phyloP scores from a whole-genome alignment of 2,329 filamentous ascomycete genomes.

The Dactylellina leptospora region DNA sequence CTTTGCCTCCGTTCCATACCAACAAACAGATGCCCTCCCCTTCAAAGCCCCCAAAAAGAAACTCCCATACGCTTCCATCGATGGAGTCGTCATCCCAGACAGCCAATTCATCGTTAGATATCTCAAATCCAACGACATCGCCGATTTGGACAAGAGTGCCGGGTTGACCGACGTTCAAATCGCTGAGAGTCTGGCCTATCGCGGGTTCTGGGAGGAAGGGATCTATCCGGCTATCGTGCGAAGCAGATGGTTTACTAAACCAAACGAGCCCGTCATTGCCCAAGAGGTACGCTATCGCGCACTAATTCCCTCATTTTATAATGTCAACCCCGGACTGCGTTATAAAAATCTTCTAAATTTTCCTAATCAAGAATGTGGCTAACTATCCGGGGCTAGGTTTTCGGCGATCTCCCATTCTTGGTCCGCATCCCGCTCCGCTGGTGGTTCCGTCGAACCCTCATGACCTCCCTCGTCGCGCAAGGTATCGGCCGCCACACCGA shows the following conservation, averaged over 20 bases:
- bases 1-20: slow-evolving; percentile 33
- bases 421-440: slow-evolving; percentile 36
- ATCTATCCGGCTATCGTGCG: slow-evolving; percentile 40
- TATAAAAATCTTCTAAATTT: not conserved
- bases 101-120: slow-evolving; percentile 45
- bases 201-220: slow-evolving; percentile 40
- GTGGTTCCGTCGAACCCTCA: slow-evolving; percentile 42
- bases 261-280: slow-evolving; percentile 40
- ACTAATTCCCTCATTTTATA: not conserved
- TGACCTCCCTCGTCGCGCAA: slow-evolving; percentile 20
- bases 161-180: slow-evolving; percentile 27
- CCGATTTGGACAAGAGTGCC: slow-evolving; percentile 36
- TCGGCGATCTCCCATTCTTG: slow-evolving; percentile 38
- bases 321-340: not conserved
- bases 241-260: slow-evolving; percentile 39
- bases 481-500: slow-evolving; percentile 47
- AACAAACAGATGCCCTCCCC: slow-evolving; percentile 34
- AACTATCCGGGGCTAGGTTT: slow-evolving; percentile 5
- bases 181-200: slow-evolving; percentile 37
- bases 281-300: slow-evolving; percentile 13
- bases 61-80: slow-evolving; percentile 33
- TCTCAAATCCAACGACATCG: slow-evolving; percentile 28
- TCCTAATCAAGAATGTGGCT: not conserved
- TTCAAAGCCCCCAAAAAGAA: slow-evolving; percentile 50
- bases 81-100: slow-evolving; percentile 27